Base-by-base conservation (phyloP, 2,329 filamentous ascomycete species). In the Claviceps lovelessii region DNA sequence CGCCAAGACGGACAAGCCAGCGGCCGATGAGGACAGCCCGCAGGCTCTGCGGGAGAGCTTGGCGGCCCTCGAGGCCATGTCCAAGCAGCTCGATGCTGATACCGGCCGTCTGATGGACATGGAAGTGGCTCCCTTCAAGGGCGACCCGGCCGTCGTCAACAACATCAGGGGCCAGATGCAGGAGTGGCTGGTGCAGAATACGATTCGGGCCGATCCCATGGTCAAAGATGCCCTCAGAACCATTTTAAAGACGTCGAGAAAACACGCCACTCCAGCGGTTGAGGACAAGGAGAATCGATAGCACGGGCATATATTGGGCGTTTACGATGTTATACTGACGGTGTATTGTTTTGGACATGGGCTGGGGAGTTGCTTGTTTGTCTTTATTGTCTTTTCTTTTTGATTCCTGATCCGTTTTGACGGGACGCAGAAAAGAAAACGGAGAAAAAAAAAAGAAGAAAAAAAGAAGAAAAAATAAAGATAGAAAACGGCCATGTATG, bases 111-210 rank as follows among this genome's bases (percentile, higher is more conserved):
- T 95, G 57, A 72, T 95, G 65, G 83, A 85, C 49, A 75, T 95
- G 67, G 89, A 94, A 63, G 78, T 90, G 68, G 82, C 83, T 53
- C 91, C 91, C 0, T 96, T 90, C 68, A 80, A 76, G 52, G 84
- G 83, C n/a, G 85, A 94, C 63, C 72, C 77, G 41, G 77, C 79
- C 57, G 76, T 75, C n/a, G 72, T 85, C 49, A 74, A 74, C 48
- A 81, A 81, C 44, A 58, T 72, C 17, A 79, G 83, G 58, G 77
- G 77, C 45, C 86, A 85, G 62, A 79, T 96, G 70, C 86, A 84
- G 69, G 88, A 93, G 63, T 95, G 89, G 78, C 73, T 97, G 61
- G 83, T 96, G 52, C 83, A 94, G 67, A 94, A 94, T 65, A 90
- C 84, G 15, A 86, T 94, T 57, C 78, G 82, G 60, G 81, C 79